Conservation (phyloP, 371 early-diverging fungal species). For the Syncephalastrum sp. region DNA sequence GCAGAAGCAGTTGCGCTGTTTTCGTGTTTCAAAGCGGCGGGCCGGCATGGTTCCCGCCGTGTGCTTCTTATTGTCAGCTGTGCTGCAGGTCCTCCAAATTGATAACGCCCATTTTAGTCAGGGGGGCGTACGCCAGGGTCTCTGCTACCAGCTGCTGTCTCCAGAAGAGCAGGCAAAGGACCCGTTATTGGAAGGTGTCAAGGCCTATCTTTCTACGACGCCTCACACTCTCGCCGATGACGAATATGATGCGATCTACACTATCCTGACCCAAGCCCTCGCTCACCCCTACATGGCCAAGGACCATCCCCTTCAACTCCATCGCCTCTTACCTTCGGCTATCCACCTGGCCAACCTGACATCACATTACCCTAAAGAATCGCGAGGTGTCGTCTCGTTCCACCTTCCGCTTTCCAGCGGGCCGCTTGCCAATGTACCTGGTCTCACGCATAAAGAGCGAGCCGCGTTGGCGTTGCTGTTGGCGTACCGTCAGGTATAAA, state of each 20-base stretch:
- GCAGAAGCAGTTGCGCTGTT: slow-evolving; percentile 39
- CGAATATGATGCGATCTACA: slow-evolving; percentile 39
- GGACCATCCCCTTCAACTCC: slow-evolving; percentile 37
- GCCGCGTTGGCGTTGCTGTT: slow-evolving; percentile 54
- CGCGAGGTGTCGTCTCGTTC: slow-evolving; percentile 58
- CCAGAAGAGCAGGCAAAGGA: slow-evolving; percentile 49
- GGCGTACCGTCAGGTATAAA: slow-evolving; percentile 33
- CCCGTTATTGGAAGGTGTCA: slow-evolving; percentile 53
- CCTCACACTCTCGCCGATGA: slow-evolving; percentile 16
- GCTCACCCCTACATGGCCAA: slow-evolving; percentile 32
- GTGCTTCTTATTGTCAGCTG: slow-evolving; percentile 54
- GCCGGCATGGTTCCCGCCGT: slow-evolving; percentile 63
- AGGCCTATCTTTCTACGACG: slow-evolving; percentile 38
- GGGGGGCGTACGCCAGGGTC: slow-evolving; percentile 64
- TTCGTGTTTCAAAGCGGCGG: slow-evolving; percentile 59
- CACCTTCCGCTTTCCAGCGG: slow-evolving; percentile 63
- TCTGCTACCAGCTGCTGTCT: slow-evolving; percentile 50
- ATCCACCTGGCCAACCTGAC: slow-evolving; percentile 56
- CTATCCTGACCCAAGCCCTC: slow-evolving; percentile 29
- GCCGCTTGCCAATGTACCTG: slow-evolving; percentile 57
- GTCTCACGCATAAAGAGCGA: slow-evolving; percentile 56
- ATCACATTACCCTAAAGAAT: slow-evolving; percentile 59
- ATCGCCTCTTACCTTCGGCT: slow-evolving; percentile 53
- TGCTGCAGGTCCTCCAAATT: slow-evolving; percentile 49
- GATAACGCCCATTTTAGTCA: slow-evolving; percentile 56